A percentile compares a stretch with the other conserved stretches of the same genome.
These are phyloP conservation scores for Arxiozyma slooffiae DNA, from an alignment of 1,139 yeast genomes.

Conservation along the genomic window DNA sequence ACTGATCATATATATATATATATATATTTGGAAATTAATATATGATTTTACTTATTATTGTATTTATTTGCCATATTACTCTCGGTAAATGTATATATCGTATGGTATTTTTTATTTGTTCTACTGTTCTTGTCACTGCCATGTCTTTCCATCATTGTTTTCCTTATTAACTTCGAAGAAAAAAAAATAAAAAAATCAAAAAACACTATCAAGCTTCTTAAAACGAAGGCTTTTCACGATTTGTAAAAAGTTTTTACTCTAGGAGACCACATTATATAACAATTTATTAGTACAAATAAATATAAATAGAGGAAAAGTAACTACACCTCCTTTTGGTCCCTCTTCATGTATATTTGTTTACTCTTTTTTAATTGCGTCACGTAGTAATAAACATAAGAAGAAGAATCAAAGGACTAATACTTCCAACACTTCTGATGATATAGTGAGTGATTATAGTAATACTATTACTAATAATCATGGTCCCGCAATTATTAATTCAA, in stretches of 20 bases:
- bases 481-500: constrained; percentile 47
- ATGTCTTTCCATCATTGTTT: neutral
- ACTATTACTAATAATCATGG: neutral
- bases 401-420: neutral
- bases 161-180: neutral
- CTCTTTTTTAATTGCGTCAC: neutral
- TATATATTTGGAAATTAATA: neutral
- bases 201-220: no score
- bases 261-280: neutral
- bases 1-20: neutral
- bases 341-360: no score
- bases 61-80: no score
- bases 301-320: neutral
- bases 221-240: no score
- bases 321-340: no score
- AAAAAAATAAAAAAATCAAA: neutral
- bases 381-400: neutral
- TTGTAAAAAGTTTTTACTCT: no score
- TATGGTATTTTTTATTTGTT: no score
- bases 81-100: neutral
- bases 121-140: neutral
- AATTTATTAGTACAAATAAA: neutral
- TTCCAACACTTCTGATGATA: neutral
- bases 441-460: no score
- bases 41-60: neutral